Base-by-base conservation (phyloP, 805 yeast species). In the Ogataea henricii region DNA sequence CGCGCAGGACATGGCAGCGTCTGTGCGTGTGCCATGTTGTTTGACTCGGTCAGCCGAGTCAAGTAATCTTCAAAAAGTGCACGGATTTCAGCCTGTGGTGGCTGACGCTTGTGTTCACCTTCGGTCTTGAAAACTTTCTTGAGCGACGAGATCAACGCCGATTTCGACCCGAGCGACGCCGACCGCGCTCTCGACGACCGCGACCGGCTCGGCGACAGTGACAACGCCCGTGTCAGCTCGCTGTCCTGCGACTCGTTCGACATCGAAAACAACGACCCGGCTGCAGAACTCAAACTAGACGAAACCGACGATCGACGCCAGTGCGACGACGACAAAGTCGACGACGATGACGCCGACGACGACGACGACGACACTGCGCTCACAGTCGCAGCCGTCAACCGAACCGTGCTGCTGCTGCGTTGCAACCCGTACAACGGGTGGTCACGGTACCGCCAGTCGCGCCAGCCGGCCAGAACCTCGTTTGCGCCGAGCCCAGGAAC, bases 371-470 rank as follows among this genome's bases (percentile, higher is more conserved):
- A n/a, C n/a, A n/a, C n/a, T n/a, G n/a, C n/a, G n/a, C n/a, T n/a
- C n/a, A n/a, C n/a, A n/a, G n/a, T n/a, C n/a, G n/a, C n/a, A n/a
- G n/a, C n/a, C n/a, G n/a, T n/a, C n/a, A n/a, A n/a, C n/a, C n/a
- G n/a, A n/a, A n/a, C n/a, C n/a, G n/a, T n/a, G n/a, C n/a, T 30
- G 34, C 18, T 39, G 32, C 32, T 17, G n/a, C 53, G 36, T 33
- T 49, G 43, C 36, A 43, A 32, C 0, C 68, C 66, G 59, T 84
- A 85, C 29, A 87, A 63, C 1, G 92, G 88, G 65, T 85, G 90
- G 43, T 77, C 78, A 52, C 88, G 76, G 58, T 77, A 84, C 59
- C 88, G 85, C 96, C 96, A 89, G 64, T 89, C 96, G 62, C 96
- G 76, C 97, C 97, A 89, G 8, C 92, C 85, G 0, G 96, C 96